Evolutionary conservation across 208 protist genomes (phyloP), one percentile per base, ranked within the genome.

Genomic region (Leishmania tropica): DNA sequence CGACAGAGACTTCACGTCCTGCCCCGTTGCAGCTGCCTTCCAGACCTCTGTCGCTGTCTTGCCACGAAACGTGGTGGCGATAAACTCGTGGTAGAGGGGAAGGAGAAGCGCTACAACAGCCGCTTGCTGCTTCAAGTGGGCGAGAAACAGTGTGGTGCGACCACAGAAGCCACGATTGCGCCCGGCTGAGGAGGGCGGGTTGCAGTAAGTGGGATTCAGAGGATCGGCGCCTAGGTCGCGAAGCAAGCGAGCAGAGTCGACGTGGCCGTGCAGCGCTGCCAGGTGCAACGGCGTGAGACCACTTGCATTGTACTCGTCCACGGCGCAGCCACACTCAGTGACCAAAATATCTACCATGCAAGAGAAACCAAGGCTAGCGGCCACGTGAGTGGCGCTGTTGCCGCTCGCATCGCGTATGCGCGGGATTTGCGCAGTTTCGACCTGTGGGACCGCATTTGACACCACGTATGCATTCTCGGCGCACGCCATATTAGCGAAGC

Each of bases 371-470:
- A 81, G 75, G 24, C 67, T 73, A 8, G 88, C 86, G 5, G 90
- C 90, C n/a, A 92, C 77, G 81, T 94, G 90, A 40, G 88, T 84
- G 31, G 85, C 76, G 2, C 89, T 87, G 76, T 92, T 91, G 37
- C 90, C 87, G 0, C 37, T 48, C 28, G 56, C 80, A 70, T 95
- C 91, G 1, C 74, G 81, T 62, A 67, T 54, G 15, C 48, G 54
- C 3, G 81, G 67, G 24, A 93, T 86, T 24, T 83, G 72, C 15
- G 70, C 62, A 3, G 83, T 54, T 24, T 90, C 80, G 24, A 91
- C 80, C 48, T 89, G 72, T 64, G 89, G 73, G 10, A 79, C 68
- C 19, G 81, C 75, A 19, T 76, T 85, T 31, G 80, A 83, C 56
- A 78, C 60, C 37, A 92, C 83, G 45, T 85, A 81, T 31, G 85